A percentile compares a stretch with the other conserved stretches of the same genome.
phyloP scores from a whole-genome alignment of 306 rosid genomes.

The Echinosophora koreensis region DNA sequence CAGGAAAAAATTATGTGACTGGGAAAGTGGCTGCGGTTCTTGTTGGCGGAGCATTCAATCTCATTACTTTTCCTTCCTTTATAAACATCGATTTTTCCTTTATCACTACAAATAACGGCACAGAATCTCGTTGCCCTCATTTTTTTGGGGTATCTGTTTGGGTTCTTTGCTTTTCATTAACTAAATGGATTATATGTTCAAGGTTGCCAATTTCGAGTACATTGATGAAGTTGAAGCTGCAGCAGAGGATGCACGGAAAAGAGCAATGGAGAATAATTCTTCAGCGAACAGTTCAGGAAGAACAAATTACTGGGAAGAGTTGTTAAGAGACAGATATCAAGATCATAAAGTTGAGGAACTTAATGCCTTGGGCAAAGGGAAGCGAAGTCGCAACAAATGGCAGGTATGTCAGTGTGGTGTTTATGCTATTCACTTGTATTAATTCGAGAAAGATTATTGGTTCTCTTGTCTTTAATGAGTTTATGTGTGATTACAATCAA shows the following conservation, averaged over 20 bases:
- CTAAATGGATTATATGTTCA: conserved; percentile 43
- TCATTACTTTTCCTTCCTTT: not conserved
- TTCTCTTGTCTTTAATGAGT: conserved; percentile 32
- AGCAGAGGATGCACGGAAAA: conserved; percentile 74
- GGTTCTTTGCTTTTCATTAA: conserved; percentile 28
- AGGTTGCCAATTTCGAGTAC: conserved; percentile 98
- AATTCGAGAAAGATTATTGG: not conserved
- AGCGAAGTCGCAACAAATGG: conserved; percentile 76
- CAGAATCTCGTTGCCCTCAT: not conserved
- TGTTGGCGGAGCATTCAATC: conserved; percentile 14
- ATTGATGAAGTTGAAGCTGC: conserved; percentile 86
- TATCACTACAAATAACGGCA: not conserved
- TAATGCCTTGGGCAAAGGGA: conserved; percentile 91
- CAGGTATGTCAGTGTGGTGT: conserved; percentile 60
- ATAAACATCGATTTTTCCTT: conserved; percentile 7
- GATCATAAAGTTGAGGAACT: conserved; percentile 92
- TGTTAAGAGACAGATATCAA: conserved; percentile 83
- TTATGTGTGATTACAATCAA: conserved; percentile 18
- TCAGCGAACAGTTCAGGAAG: conserved; percentile 64
- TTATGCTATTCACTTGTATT: not conserved
- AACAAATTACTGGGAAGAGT: conserved; percentile 91
- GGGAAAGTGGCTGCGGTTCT: not conserved
- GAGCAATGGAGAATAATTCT: conserved; percentile 51
- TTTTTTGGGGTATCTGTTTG: conserved; percentile 22
- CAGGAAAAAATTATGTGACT: not conserved